Base-by-base conservation (phyloP, 345 rosid species). In the Hirschfeldia incana region DNA sequence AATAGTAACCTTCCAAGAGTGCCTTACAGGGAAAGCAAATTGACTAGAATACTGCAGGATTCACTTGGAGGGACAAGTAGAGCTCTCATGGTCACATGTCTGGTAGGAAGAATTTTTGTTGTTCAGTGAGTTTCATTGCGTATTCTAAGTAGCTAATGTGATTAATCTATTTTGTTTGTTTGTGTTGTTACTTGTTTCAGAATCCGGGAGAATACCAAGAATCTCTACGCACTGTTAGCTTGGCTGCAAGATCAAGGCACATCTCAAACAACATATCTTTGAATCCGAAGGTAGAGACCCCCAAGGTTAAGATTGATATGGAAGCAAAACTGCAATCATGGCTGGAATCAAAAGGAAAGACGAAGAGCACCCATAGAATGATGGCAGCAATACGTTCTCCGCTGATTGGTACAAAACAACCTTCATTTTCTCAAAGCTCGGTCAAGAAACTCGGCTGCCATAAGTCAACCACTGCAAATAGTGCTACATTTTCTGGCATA, bases 151-250 rank as follows among this genome's bases (percentile, higher is more conserved):
- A 72, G 17, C 64, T 58, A 11, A 44, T 15, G 4, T 44, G 76
- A 65, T 75, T 12, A 44, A 13, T 10, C 26, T 44, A 13, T 59
- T 44, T 11, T 44, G 51, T 46, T 46, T 46, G 55, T 49, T 11
- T 49, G 42, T 76, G 32, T 29, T 29, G 21, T 29, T 29, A 3
- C 37, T 0, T 60, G 16, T 63, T 4, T 32, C n/a, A 93, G 99
- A 95, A 93, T 80, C 98, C 99, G 2, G 97, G 97, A 72, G 97
- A 90, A 81, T 91, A 91, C 81, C 93, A 90, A 82, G 98, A 95
- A 86, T 89, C 99, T 64, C 88, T 93, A 68, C 91, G 86, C 42
- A 93, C 99, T 0, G 89, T 95, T 60, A 89, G 94, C 82, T 84
- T 93, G 85, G 97, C 98, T 16, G 93, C 98, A 69, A 90, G 97